Percentiles rank a stretch among this genome's conserved stretches.
These are phyloP conservation scores for Pugionium dolabratum DNA, from an alignment of 345 rosid species.

Conservation along the genomic window DNA sequence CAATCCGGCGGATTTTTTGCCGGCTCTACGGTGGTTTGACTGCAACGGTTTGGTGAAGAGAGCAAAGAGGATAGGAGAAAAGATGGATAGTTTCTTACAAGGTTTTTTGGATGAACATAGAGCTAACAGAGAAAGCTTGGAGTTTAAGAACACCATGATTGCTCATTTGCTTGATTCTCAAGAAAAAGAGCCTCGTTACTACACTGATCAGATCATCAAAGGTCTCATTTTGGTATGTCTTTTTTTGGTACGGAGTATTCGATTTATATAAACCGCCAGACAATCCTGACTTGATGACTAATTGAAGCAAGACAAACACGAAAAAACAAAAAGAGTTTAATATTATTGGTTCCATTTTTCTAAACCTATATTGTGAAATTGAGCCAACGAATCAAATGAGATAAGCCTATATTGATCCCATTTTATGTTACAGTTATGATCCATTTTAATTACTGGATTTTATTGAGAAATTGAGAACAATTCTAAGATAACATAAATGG, in stretches of 20 bases:
- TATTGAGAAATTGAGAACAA: too few relatives aligned
- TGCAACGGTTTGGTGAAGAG: constrained; percentile 35
- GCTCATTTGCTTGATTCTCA: constrained; percentile 50
- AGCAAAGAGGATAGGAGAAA: constrained; percentile 41
- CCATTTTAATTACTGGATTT: too few relatives aligned
- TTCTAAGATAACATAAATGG: too few relatives aligned
- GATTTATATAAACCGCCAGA: neutral
- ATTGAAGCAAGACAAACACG: too few relatives aligned
- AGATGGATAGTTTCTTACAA: constrained; percentile 54
- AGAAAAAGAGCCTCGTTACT: constrained; percentile 52
- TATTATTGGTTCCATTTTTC: too few relatives aligned
- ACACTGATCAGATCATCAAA: constrained; percentile 53
- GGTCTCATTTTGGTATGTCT: constrained; percentile 43
- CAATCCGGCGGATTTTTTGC: constrained; percentile 54
- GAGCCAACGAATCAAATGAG: too few relatives aligned
- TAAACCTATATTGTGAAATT: too few relatives aligned
- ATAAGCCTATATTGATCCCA: too few relatives aligned
- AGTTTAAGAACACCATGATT: constrained; percentile 48
- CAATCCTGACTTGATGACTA: neutral
- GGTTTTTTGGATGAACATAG: constrained; percentile 51
- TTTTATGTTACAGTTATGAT: too few relatives aligned
- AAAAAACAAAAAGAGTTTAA: too few relatives aligned
- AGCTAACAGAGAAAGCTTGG: constrained; percentile 36
- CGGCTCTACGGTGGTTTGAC: constrained; percentile 47
- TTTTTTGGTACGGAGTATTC: neutral